Percentiles rank a stretch among this genome's conserved stretches.
phyloP scores from a whole-genome alignment of 164 flowering plant species.

The Taxillus chinensis region DNA sequence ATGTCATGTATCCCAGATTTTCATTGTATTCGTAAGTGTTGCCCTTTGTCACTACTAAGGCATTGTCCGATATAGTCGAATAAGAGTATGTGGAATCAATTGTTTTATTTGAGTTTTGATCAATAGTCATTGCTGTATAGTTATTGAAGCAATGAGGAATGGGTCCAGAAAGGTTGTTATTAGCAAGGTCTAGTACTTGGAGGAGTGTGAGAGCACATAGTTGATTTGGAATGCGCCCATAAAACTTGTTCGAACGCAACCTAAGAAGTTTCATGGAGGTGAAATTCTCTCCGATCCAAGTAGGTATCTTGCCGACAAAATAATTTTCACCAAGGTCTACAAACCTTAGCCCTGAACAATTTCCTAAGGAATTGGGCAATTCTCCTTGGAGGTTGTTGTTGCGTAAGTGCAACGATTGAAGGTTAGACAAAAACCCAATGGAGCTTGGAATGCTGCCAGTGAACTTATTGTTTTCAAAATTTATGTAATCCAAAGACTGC shows the following conservation, averaged over 20 bases:
- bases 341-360: neutral
- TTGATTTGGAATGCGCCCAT: neutral
- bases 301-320: neutral
- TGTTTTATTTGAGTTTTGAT: neutral
- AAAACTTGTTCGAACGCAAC: neutral
- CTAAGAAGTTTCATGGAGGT: neutral
- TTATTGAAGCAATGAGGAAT: neutral
- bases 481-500: neutral
- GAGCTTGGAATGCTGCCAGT: neutral
- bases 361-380: neutral
- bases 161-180: neutral
- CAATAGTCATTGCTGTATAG: neutral
- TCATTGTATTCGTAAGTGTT: neutral
- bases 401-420: neutral
- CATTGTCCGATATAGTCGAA: neutral
- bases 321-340: neutral
- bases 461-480: neutral
- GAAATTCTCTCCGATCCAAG: neutral
- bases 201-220: neutral
- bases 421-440: neutral
- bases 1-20: neutral
- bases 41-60: neutral
- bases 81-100: neutral
- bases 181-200: neutral
- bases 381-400: neutral